Conservation (phyloP, 495 filamentous ascomycete species). For the Achaetomiella virescens region DNA sequence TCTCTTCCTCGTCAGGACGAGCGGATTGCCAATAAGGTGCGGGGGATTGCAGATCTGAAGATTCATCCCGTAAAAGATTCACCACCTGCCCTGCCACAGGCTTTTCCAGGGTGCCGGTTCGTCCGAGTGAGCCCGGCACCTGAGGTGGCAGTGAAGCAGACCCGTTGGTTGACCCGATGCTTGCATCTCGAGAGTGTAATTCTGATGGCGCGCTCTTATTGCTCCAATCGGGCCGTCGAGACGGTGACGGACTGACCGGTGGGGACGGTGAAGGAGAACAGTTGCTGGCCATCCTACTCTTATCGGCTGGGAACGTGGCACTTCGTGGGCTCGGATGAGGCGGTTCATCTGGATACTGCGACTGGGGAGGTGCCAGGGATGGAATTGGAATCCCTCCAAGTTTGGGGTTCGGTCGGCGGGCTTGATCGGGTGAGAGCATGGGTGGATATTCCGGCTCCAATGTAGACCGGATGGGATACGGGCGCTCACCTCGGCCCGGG, state of each 20-base stretch:
- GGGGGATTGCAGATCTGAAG: conserved; percentile 17
- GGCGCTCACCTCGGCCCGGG: conserved; percentile 10
- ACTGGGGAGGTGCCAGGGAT: conserved; percentile 7
- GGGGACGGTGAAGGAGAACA: conserved; percentile 27
- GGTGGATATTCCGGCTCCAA: conserved; percentile 16
- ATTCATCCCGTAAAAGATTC: conserved; percentile 16
- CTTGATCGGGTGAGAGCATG: conserved; percentile 12
- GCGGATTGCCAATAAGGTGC: conserved; percentile 26
- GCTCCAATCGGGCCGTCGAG: conserved; percentile 12
- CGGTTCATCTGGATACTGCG: conserved; percentile 13
- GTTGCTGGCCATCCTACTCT: conserved; percentile 24
- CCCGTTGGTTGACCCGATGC: conserved; percentile 17
- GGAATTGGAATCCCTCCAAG: conserved; percentile 11
- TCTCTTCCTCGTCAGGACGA: conserved; percentile 21
- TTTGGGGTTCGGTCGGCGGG: conserved; percentile 11
- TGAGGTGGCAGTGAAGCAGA: conserved; percentile 2
- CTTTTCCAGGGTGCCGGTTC: conserved; percentile 17
- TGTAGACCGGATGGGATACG: conserved; percentile 9
- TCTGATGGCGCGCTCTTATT: conserved; percentile 15
- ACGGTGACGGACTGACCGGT: conserved; percentile 21
- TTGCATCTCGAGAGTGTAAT: conserved; percentile 20
- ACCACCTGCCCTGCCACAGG: conserved; percentile 16
- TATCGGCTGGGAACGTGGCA: conserved; percentile 32
- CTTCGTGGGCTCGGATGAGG: conserved; percentile 27
- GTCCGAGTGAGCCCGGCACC: conserved; percentile 8